Evolutionary conservation across 2,329 filamentous ascomycete species (phyloP), one percentile per base, ranked within the genome.

Genomic region (Cercospora sp.): DNA sequence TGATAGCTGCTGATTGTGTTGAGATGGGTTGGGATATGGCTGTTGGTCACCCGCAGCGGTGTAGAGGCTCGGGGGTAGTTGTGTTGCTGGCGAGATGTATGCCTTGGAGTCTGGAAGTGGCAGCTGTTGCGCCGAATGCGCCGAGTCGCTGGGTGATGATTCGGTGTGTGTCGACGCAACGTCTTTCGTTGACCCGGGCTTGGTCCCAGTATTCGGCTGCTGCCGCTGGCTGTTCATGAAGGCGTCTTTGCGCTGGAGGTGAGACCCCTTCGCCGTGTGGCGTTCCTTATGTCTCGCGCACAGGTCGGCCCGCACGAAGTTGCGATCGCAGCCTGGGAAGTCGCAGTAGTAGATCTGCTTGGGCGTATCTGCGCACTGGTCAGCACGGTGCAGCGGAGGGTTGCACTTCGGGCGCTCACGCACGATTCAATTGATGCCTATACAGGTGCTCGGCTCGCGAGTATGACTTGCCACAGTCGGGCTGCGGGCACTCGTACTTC

Each of bases 371-470:
- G 66, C 18, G 39, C 30, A 36, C 42, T 33, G n/a, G 65, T 71
- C 62, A 73, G 66, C 51, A 42, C 33, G 61, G 31, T 39, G 53
- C 26, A 57, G 42, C 20, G 26, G 45, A 45, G 59, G 65, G 16
- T 57, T 31, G 23, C 33, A 42, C 36, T 58, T 65, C 18, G 33
- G 53, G 62, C 58, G 36, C 57, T 20, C 2, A 83, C 89, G 79
- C 84, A 93, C 91, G 95, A 78, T 99, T 99, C 73, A 98, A 82
- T 81, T 98, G 94, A 81, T 98, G 94, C 57, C 95, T 89, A 81
- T 97, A 97, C 83, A 99, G 84, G 83, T 99, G 95, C 81, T 98
- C 95, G 8, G 95, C 94, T 77, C 95, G 88, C 28, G 94, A 97
- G 79, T 99, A 99, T 78, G 91, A 96, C 84, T 97, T 99, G 48